phyloP scores from a whole-genome alignment of 371 early-diverging fungal genomes.

The Sporodiniella umbellata region DNA sequence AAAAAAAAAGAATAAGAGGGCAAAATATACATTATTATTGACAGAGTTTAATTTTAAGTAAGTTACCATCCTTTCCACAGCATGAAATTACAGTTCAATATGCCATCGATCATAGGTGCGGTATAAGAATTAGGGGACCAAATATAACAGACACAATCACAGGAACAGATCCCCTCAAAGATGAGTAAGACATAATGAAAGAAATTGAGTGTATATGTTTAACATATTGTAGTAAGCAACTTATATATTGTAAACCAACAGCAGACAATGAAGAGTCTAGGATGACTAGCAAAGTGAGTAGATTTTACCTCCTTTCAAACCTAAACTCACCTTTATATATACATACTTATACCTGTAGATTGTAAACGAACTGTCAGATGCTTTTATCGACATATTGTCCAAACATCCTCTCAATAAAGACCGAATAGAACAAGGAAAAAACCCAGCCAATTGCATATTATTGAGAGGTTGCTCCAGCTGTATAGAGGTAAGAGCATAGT shows the following conservation, averaged over 20 bases:
- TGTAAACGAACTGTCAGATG: conserved; percentile 43
- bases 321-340: too few species aligned
- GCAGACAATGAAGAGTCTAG: conserved; percentile 28
- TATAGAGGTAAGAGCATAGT: conserved; percentile 19
- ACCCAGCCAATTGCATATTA: conserved; percentile 48
- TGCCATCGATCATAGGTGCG: conserved; percentile 48
- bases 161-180: conserved; percentile 56
- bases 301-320: too few species aligned
- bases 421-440: conserved; percentile 27
- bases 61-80: conserved; percentile 43
- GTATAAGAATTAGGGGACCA: conserved; percentile 49
- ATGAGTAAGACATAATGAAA: conserved; percentile 24
- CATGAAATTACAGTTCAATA: conserved; percentile 37
- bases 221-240: conserved; percentile 20
- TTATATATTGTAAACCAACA: conserved; percentile 38
- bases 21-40: too few species aligned
- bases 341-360: too few species aligned
- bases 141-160: conserved; percentile 42
- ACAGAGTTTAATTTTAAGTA: too few species aligned
- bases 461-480: conserved; percentile 47
- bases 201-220: background rate
- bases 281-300: conserved; percentile 41
- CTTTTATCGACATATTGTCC: conserved; percentile 22
- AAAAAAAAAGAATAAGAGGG: too few species aligned
- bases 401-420: conserved; percentile 44